Base-by-base conservation (phyloP, 352 stramenopile species). In the Blastocystis sp. region DNA sequence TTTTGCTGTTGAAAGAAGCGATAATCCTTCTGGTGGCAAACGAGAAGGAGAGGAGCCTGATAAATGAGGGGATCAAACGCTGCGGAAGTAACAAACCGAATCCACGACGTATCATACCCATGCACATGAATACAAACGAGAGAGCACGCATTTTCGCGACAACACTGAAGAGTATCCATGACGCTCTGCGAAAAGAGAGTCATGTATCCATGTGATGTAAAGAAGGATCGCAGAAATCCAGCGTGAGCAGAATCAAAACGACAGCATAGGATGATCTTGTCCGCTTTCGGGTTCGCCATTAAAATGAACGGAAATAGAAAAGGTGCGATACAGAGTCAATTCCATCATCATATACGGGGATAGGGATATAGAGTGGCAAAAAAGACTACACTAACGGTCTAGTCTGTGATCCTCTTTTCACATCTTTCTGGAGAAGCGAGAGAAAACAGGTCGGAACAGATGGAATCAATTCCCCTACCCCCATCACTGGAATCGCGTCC, bases 91-190 rank as follows among this genome's bases (percentile, higher is more conserved):
- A 81, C 63, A 4, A 81, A 29, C 4, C 42, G 69, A 29, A 81
- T 81, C 69, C 69, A 81, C 48, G 69, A 81, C 9, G 69, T 81
- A 51, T 81, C 69, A 64, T 81, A 64, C 14, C 69, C 49, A 48
- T 42, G 56, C 4, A 64, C 69, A 65, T 63, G 36, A 24, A 81
- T 38, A 42, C 69, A 81, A 4, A 81, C 48, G 4, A 81, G 51
- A 46, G 69, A 81, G n/a, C 40, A 48, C 27, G 69, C 21, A 40
- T 64, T 34, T 40, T 54, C 27, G 14, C 48, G 18, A n/a, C 69
- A 54, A 21, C 18, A 57, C 46, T 54, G 11, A 14, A 81, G 36
- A 2, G 56, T 32, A 14, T 81, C 69, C 14, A 27, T 81, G 18
- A 81, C 29, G 14, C 44, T 64, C 24, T 63, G 16, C 29, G 9